Evolutionary conservation across 2,329 filamentous ascomycete genomes (phyloP).

Genomic region (Fusarium phyllophilum): DNA sequence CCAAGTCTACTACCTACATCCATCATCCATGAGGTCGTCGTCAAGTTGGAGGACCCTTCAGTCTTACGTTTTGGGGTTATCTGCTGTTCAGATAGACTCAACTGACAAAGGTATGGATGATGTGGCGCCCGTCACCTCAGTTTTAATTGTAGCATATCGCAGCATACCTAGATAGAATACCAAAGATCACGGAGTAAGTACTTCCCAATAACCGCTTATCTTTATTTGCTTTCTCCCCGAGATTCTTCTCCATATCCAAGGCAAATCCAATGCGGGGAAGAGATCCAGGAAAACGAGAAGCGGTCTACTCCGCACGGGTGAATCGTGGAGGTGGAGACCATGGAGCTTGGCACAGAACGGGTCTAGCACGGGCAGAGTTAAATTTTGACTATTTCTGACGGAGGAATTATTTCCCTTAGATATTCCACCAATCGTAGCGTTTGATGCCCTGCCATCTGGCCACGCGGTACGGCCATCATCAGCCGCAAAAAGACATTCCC

Average conservation of each 20-base stretch:
- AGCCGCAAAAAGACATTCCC: conserved; percentile 15
- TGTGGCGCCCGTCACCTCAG: neutral
- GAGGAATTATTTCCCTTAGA: conserved; percentile 1
- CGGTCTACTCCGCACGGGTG: conserved; percentile 36
- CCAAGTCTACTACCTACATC: neutral
- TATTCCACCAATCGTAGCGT: conserved; percentile 27
- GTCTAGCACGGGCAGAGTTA: conserved; percentile 22
- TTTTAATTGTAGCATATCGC: too few relatives aligned
- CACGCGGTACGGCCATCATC: conserved; percentile 17
- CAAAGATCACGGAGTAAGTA: neutral
- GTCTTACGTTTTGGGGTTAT: neutral
- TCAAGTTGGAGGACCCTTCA: conserved; percentile 1
- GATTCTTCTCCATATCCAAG: conserved; percentile 19
- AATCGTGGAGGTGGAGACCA: conserved; percentile 27
- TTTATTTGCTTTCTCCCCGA: conserved; percentile 17
- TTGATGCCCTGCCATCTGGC: conserved; percentile 1
- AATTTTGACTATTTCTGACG: conserved; percentile 3
- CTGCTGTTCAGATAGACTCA: neutral
- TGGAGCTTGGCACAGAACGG: conserved; percentile 8
- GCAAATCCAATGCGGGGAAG: conserved; percentile 29
- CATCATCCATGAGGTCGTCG: neutral
- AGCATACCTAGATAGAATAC: neutral
- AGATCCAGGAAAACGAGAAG: conserved; percentile 14
- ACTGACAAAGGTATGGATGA: neutral
- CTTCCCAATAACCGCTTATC: neutral